Percentiles rank a stretch among this genome's conserved stretches.
These are phyloP conservation scores for Vitellaria paradoxa DNA, from an alignment of 179 eudicot species.

Conservation along the genomic window DNA sequence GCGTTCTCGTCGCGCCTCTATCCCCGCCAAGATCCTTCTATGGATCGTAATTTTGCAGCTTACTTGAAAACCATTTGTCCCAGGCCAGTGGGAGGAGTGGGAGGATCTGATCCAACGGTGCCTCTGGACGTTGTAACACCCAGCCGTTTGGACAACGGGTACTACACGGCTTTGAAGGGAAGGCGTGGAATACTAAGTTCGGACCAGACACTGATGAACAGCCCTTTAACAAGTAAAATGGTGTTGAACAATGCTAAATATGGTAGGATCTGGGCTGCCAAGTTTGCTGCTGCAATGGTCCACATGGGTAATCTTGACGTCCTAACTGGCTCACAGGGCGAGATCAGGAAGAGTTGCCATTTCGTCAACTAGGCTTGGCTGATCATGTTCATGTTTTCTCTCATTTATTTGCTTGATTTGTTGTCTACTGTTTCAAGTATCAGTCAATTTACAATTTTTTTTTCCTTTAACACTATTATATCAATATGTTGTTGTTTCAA, in stretches of 20 bases:
- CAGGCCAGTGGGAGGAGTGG: neutral
- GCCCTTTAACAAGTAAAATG: neutral
- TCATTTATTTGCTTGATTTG: too few relatives aligned
- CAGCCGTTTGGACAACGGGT: conserved; percentile 4
- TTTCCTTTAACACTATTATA: too few relatives aligned
- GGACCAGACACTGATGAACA: neutral
- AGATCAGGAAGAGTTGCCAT: neutral
- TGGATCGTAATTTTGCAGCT: conserved; percentile 26
- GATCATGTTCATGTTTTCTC: too few relatives aligned
- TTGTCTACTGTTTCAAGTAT: too few relatives aligned
- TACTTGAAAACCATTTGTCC: conserved; percentile 20
- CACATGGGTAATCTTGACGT: neutral
- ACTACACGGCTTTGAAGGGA: neutral
- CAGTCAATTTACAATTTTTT: too few relatives aligned
- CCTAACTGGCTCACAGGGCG: neutral
- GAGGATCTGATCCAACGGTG: conserved; percentile 9
- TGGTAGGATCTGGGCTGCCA: neutral
- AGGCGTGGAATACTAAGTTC: neutral
- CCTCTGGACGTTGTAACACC: conserved; percentile 25
- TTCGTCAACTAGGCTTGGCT: neutral
- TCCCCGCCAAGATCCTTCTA: conserved; percentile 34
- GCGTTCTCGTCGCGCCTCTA: conserved; percentile 28
- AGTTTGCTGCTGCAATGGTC: neutral
- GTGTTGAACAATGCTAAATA: neutral
- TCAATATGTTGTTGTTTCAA: too few relatives aligned